Base-by-base conservation (phyloP, 176 grass and related monocot species). In the Lolium perenne region DNA sequence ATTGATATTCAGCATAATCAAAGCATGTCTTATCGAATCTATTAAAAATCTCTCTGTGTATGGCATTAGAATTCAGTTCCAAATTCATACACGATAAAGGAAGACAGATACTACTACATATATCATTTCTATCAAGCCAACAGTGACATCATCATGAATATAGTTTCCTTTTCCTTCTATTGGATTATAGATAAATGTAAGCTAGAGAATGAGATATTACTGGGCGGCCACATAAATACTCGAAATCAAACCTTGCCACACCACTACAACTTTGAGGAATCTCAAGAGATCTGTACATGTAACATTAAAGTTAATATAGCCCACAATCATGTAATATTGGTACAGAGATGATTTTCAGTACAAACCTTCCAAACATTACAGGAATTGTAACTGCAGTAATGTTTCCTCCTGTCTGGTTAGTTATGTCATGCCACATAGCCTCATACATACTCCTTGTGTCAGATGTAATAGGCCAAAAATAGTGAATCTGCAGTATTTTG, bases 341-440 rank as follows among this genome's bases (percentile, higher is more conserved):
- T 55, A 74, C 46, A 74, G 38, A 87, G 18, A 88, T 82, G 50
- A n/a, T 76, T 38, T 59, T 51, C 50, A 38, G 86, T 17, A 60
- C 76, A 81, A 43, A 95, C 96, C 96, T 95, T 82, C 96, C 96
- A 80, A 98, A 98, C 96, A 98, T 98, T 74, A 98, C 96, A 23
- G 91, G 83, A 89, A 98, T 91, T 65, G 81, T 83, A 58, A 85
- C 84, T 12, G 90, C 74, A 77, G 41, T 80, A 83, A 92, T 79
- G 60, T 74, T 51, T 53, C 60, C 86, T 82, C 88, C 92, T 79
- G 63, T 60, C 89, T 90, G 20, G 17, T 71, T 84, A 47, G 64
- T 84, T 83, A 92, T 67, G 29, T 86, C 90, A 57, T 70, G 78
- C 96, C 96, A 98, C 68, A 82, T 81, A 82, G 62, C 62, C 71